These are phyloP conservation scores for Paramyrothecium roridum DNA, from an alignment of 2,329 filamentous ascomycete species.

Conservation along the genomic window DNA sequence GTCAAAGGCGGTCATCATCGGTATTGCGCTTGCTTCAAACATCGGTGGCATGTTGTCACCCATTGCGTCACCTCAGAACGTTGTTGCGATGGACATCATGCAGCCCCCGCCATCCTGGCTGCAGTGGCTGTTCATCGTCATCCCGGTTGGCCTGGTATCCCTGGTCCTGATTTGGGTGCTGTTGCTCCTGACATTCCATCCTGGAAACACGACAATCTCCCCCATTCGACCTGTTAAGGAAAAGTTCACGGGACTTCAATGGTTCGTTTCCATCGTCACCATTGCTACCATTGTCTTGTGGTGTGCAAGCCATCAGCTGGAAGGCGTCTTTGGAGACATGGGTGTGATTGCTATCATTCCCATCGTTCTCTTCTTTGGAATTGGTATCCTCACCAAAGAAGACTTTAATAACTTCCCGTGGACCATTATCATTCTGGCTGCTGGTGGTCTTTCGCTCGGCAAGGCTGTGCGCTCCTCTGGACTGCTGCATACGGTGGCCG, in stretches of 20 bases:
- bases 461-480: conserved; percentile 94
- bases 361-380: conserved; percentile 93
- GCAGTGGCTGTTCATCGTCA: conserved; percentile 93
- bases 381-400: conserved; percentile 93
- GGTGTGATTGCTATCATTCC: conserved; percentile 96
- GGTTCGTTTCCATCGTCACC: conserved; percentile 85
- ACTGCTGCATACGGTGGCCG: conserved; percentile 82
- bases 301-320: conserved; percentile 89
- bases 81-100: conserved; percentile 97
- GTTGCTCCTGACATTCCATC: conserved; percentile 80
- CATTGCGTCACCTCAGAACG: conserved; percentile 95
- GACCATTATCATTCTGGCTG: conserved; percentile 98
- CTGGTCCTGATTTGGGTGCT: conserved; percentile 87
- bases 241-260: conserved; percentile 82
- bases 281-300: conserved; percentile 82
- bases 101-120: conserved; percentile 86
- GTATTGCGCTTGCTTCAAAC: conserved; percentile 92
- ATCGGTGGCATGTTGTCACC: conserved; percentile 95
- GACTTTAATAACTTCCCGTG: conserved; percentile 99
- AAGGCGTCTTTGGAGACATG: conserved; percentile 92
- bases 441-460: conserved; percentile 86
- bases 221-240: conserved; percentile 89
- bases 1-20: conserved; percentile 91
- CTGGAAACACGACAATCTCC: conserved; percentile 81
- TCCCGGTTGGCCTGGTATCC: conserved; percentile 88